A percentile compares a stretch with the other conserved stretches of the same genome.
phyloP scores from a whole-genome alignment of 805 yeast species.

The Candida orba region DNA sequence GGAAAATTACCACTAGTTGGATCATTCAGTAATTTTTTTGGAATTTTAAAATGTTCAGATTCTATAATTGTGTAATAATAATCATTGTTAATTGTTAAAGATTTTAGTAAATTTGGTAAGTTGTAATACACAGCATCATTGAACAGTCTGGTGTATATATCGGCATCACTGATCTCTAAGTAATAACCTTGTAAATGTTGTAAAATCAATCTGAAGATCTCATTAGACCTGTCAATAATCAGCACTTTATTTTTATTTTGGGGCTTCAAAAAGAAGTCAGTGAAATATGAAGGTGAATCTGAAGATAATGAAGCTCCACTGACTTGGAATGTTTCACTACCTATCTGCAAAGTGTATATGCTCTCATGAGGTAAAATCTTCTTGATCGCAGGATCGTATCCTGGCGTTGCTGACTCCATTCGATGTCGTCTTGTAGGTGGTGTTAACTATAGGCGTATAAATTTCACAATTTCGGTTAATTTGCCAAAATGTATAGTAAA shows the following conservation, averaged over 20 bases:
- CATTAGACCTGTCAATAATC: conserved; percentile 69
- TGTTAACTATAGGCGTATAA: not conserved
- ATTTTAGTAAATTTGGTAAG: conserved; percentile 45
- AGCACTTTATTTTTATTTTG: conserved; percentile 34
- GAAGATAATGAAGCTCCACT: conserved; percentile 82
- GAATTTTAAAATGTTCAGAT: conserved; percentile 48
- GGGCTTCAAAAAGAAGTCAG: conserved; percentile 49
- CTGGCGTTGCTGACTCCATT: not conserved
- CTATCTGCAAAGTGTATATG: conserved; percentile 66
- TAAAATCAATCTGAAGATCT: conserved; percentile 57
- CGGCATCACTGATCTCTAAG: conserved; percentile 51
- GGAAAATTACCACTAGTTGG: conserved; percentile 58
- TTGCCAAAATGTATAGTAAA: not conserved
- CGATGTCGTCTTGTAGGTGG: not conserved
- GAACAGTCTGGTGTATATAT: conserved; percentile 53
- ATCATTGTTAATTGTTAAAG: conserved; percentile 43
- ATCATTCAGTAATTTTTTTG: conserved; percentile 43
- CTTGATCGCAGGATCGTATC: conserved; percentile 38
- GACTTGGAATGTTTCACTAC: conserved; percentile 50
- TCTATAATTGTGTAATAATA: conserved; percentile 52
- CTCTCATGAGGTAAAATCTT: conserved; percentile 57
- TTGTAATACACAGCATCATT: conserved; percentile 70
- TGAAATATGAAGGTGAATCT: conserved; percentile 86
- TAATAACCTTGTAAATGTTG: conserved; percentile 78
- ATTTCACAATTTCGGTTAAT: not conserved